Evolutionary conservation across 1,284 basidiomycete species (phyloP), one percentile per base, ranked within the genome.

Genomic region (Irpex rosettiformis): DNA sequence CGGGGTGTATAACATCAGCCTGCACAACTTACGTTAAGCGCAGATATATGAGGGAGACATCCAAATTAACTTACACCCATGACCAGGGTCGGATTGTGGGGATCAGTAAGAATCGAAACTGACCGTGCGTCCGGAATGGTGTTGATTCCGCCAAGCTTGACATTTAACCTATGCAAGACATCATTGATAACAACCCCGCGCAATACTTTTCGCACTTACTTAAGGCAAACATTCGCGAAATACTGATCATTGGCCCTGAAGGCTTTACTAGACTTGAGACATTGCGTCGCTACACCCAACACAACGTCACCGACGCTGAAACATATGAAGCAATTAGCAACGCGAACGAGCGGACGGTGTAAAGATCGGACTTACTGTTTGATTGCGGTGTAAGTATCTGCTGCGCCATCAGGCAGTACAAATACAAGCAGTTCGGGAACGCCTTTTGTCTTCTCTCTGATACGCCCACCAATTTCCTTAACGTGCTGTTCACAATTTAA

Each of bases 141-240:
- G 67, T 92, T 93, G 67, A 91, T 86, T 0, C 90, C 89, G 18
- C 89, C 90, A 0, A 92, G 76, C 69, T 93, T 92, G 22, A 89
- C 89, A 65, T 92, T 92, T 64, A 93, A 79, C 69, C 89, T 92
- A 64, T 10, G 54, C 28, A 18, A 62, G 27, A 58, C 42, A 56
- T 56, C 24, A 52, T 8, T 53, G 13, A 49, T 53, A 52, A 13
- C 18, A 4, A 7, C n/a, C n/a, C n/a, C n/a, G n/a, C n/a, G n/a
- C n/a, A n/a, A n/a, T n/a, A n/a, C n/a, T n/a, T n/a, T 33, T 16
- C 29, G 3, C 10, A 71, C 80, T 66, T 58, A 91, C 90, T 92
- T 92, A n/a, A 92, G 70, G 62, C 81, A 84, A 4, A 92, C 85
- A 62, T 92, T 92, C 0, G 89, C 87, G 59, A 78, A 92, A 66